Conservation (phyloP, 768 basidiomycete species). For the Wakefieldia striispora region DNA sequence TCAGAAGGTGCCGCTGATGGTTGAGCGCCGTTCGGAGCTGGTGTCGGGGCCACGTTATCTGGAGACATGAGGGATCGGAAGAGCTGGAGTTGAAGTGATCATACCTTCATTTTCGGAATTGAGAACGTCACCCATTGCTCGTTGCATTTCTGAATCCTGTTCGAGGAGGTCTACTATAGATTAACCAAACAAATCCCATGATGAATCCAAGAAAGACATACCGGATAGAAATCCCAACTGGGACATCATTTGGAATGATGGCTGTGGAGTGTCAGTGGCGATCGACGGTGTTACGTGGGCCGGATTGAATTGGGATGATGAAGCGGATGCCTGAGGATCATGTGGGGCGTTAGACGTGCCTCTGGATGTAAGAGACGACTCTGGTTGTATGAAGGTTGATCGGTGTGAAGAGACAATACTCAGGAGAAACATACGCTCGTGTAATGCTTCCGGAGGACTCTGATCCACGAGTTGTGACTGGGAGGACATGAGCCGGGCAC, state of each 20-base stretch:
- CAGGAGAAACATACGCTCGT: conserved; percentile 35
- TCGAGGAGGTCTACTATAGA: conserved; percentile 56
- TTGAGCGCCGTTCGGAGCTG: conserved; percentile 5
- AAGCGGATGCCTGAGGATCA: conserved; percentile 28
- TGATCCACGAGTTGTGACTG: conserved; percentile 39
- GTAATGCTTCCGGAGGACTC: conserved; percentile 29
- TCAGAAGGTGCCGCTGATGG: conserved; percentile 3
- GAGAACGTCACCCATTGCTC: conserved; percentile 54
- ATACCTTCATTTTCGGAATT: conserved; percentile 47
- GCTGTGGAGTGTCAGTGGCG: conserved; percentile 55
- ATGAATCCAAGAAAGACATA: conserved; percentile 29
- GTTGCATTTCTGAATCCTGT: conserved; percentile 71
- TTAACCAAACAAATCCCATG: conserved; percentile 2
- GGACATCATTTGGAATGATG: conserved; percentile 53
- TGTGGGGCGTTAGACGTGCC: conserved; percentile 11
- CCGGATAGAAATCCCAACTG: conserved; percentile 53
- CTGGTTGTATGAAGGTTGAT: conserved; percentile 10
- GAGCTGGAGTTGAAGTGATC: neutral
- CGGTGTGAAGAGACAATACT: neutral
- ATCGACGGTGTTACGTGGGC: conserved; percentile 44
- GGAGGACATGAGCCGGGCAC: conserved; percentile 43
- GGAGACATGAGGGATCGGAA: neutral
- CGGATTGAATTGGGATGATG: conserved; percentile 38
- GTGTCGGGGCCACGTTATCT: conserved; percentile 13
- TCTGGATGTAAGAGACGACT: conserved; percentile 16